Conservation (phyloP, 2,329 filamentous ascomycete species). For the Colletotrichum sp. region DNA sequence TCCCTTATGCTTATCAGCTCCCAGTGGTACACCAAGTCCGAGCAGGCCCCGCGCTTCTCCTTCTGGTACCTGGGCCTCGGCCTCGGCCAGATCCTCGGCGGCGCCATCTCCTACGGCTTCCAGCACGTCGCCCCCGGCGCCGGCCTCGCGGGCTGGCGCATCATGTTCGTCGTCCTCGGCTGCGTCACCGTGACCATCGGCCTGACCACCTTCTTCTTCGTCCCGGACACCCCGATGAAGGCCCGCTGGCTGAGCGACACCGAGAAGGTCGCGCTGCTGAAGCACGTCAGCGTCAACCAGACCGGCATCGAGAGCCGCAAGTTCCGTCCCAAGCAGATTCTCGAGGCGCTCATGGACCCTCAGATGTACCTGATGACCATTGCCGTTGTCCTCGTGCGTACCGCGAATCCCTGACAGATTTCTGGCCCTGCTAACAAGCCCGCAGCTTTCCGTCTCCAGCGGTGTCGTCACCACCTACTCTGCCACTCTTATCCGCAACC, state of each 20-base stretch:
- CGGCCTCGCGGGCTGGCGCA: conserved; percentile 42
- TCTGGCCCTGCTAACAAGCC: neutral
- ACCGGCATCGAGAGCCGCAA: conserved; percentile 60
- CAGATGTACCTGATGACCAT: conserved; percentile 57
- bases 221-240: conserved; percentile 54
- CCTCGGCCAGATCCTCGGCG: conserved; percentile 58
- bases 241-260: conserved; percentile 39
- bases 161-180: conserved; percentile 53
- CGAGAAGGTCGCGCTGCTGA: conserved; percentile 49
- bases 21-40: conserved; percentile 62
- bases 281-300: conserved; percentile 62
- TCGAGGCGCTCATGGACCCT: conserved; percentile 56
- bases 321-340: conserved; percentile 57
- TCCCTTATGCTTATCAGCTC: conserved; percentile 66
- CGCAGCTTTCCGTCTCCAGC: conserved; percentile 52
- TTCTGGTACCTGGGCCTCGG: conserved; percentile 68
- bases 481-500: conserved; percentile 53
- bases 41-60: conserved; percentile 63
- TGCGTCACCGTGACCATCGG: conserved; percentile 46
- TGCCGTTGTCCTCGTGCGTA: conserved; percentile 51
- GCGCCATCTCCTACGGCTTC: conserved; percentile 55
- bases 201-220: conserved; percentile 38
- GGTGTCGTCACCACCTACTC: conserved; percentile 62
- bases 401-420: neutral
- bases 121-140: conserved; percentile 50